Evolutionary conservation across 2,329 filamentous ascomycete species (phyloP).

Genomic region (Hypomyces perniciosus): DNA sequence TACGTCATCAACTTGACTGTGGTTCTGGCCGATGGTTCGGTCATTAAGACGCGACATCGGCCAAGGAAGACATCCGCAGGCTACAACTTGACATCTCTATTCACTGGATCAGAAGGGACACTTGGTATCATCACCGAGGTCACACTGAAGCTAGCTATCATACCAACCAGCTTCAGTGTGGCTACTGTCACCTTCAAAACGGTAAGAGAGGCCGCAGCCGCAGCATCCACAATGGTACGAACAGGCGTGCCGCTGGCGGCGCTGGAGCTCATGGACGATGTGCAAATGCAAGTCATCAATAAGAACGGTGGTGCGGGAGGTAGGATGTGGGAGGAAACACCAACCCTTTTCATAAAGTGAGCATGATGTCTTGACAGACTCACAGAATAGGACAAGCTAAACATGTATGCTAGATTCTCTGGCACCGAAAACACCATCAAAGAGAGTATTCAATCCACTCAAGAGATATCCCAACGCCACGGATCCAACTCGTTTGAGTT

Average conservation of each 20-base stretch:
- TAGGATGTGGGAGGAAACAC: conserved; percentile 58
- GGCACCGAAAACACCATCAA: conserved; percentile 58
- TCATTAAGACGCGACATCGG: conserved; percentile 60
- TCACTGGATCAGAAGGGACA: conserved; percentile 66
- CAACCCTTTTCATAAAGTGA: conserved; percentile 67
- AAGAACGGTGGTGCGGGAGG: conserved; percentile 51
- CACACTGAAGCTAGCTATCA: conserved; percentile 60
- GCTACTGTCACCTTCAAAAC: conserved; percentile 57
- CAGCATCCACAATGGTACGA: conserved; percentile 58
- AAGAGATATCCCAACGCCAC: conserved; percentile 44
- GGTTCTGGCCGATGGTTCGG: conserved; percentile 60
- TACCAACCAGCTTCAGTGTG: conserved; percentile 58
- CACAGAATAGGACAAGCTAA: not conserved
- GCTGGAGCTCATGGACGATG: conserved; percentile 57
- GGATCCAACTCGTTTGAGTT: conserved; percentile 62
- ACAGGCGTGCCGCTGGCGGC: conserved; percentile 62
- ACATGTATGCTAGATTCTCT: conserved; percentile 40
- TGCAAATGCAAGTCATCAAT: conserved; percentile 64
- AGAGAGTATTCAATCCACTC: conserved; percentile 51
- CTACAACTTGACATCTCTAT: conserved; percentile 64
- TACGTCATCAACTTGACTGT: conserved; percentile 68
- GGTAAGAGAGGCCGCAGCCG: conserved; percentile 55
- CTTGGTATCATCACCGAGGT: conserved; percentile 65
- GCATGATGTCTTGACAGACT: not conserved
- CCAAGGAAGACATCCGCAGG: conserved; percentile 66